Evolutionary conservation across 2,329 filamentous ascomycete species (phyloP).

Genomic region (Trichoderma guizhouense): DNA sequence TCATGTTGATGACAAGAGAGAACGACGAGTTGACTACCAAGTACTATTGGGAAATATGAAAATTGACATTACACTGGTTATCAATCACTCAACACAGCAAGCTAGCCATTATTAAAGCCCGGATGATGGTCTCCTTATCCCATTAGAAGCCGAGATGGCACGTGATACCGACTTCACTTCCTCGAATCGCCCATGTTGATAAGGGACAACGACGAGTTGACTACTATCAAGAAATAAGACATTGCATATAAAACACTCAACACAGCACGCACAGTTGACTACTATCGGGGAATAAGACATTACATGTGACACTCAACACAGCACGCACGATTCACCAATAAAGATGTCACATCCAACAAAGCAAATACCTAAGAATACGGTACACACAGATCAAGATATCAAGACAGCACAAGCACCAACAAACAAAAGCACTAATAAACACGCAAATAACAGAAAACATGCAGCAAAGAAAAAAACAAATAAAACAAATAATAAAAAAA

Average conservation of each 20-base stretch:
- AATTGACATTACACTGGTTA: too few relatives aligned
- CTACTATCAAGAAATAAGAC: not conserved
- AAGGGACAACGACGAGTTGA: not conserved
- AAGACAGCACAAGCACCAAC: not conserved
- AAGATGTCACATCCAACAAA: not conserved
- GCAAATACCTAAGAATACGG: not conserved
- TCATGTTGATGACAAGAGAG: too few relatives aligned
- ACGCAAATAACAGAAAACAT: not conserved
- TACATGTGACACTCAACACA: not conserved
- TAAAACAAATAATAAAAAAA: not conserved
- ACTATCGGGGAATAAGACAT: not conserved
- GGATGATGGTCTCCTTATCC: not conserved
- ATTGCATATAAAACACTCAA: too few relatives aligned
- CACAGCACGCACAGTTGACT: too few relatives aligned
- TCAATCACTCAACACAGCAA: not conserved
- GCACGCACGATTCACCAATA: not conserved
- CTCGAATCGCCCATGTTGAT: not conserved
- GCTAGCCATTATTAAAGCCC: not conserved
- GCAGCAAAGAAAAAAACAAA: not conserved
- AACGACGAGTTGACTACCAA: too few relatives aligned
- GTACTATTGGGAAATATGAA: too few relatives aligned
- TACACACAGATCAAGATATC: not conserved
- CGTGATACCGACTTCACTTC: constrained; percentile 1
- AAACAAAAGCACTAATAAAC: not conserved
- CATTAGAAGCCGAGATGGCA: not conserved